Evolutionary conservation across 2,329 filamentous ascomycete genomes (phyloP).

Genomic region (Penicillium sp.): DNA sequence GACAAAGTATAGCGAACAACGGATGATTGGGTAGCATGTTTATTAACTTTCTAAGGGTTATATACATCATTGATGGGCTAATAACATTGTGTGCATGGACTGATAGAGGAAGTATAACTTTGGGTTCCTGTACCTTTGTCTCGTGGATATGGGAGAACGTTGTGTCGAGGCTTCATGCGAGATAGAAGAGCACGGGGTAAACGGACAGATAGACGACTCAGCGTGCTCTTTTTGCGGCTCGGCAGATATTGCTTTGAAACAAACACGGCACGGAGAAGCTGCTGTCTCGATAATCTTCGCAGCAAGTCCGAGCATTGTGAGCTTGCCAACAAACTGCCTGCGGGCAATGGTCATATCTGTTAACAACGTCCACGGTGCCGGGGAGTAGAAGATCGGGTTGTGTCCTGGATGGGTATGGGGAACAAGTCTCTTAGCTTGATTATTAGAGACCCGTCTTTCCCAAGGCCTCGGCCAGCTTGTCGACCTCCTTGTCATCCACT

Average conservation of each 20-base stretch:
- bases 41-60: constrained; percentile 19
- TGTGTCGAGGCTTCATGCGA: not conserved
- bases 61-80: constrained; percentile 20
- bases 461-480: constrained; percentile 76
- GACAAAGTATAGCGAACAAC: not conserved
- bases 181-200: not conserved
- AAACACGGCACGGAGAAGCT: not conserved
- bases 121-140: constrained; percentile 2
- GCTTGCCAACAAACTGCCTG: constrained; percentile 2
- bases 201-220: not conserved
- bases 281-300: not conserved
- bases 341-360: not conserved
- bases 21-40: not conserved
- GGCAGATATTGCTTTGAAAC: not conserved
- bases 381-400: not conserved
- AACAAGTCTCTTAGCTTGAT: not conserved
- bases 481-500: constrained; percentile 79
- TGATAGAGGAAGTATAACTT: not conserved
- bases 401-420: not conserved
- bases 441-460: constrained; percentile 64
- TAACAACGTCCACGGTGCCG: not conserved
- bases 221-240: constrained; percentile 1
- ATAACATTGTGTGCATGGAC: constrained; percentile 11
- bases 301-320: not conserved
- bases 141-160: not conserved